Evolutionary conservation across 495 filamentous ascomycete genomes (phyloP).

Genomic region (Xylaria curta): DNA sequence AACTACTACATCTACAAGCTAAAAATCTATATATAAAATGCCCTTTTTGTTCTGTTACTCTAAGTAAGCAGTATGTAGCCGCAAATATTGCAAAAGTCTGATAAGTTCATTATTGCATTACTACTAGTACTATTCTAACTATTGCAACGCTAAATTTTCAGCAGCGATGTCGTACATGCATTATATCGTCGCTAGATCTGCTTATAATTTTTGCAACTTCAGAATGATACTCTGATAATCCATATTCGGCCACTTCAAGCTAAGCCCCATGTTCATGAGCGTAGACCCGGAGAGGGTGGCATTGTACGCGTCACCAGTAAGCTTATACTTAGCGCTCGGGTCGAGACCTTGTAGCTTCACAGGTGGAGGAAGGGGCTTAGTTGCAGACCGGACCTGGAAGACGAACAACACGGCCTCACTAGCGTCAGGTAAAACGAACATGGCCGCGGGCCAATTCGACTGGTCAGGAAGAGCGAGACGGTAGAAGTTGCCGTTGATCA

Average conservation of each 20-base stretch:
- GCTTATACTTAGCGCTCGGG: constrained; percentile 48
- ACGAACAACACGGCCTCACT: constrained; percentile 54
- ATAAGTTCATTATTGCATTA: constrained; percentile 18
- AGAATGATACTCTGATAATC: constrained; percentile 54
- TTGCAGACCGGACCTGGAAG: constrained; percentile 53
- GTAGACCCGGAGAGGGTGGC: constrained; percentile 51
- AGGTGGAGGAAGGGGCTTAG: constrained; percentile 53
- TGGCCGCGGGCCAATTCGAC: constrained; percentile 61
- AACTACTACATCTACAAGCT: no score
- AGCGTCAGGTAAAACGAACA: constrained; percentile 55
- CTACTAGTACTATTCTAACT: not conserved
- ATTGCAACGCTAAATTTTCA: not conserved
- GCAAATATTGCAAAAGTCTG: no score
- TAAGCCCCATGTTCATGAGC: constrained; percentile 57
- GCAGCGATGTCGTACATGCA: not conserved
- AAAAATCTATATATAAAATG: no score
- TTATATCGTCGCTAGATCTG: not conserved
- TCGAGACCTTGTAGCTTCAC: constrained; percentile 56
- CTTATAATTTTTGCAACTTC: constrained; percentile 46
- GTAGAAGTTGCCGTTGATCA: constrained; percentile 58
- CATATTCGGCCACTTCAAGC: constrained; percentile 43
- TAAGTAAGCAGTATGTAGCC: no score
- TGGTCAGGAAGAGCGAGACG: constrained; percentile 59
- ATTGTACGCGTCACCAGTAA: constrained; percentile 51
- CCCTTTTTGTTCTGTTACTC: no score